Evolutionary conservation across 257 asterid genomes (phyloP).

Genomic region (Solanum neorickii): DNA sequence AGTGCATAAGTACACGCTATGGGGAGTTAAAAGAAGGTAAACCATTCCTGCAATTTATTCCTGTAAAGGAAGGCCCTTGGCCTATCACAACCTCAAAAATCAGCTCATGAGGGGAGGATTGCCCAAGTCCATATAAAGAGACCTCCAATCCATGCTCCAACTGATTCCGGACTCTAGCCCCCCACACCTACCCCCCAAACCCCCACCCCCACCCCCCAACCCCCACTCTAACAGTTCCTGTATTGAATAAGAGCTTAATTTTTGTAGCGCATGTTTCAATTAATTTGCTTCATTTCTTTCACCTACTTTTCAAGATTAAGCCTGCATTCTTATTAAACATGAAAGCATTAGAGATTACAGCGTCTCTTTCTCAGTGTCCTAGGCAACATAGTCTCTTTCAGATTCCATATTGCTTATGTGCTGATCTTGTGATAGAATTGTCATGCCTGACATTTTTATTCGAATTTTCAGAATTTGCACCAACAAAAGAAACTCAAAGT

Average conservation of each 20-base stretch:
- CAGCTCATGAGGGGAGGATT: not conserved
- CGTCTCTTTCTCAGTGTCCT: not conserved
- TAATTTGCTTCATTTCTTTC: not conserved
- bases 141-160: not conserved
- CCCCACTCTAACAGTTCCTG: not conserved
- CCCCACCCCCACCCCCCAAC: too few relatives aligned
- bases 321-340: not conserved
- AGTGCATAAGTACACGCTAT: not conserved
- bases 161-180: not conserved
- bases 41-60: not conserved
- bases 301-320: not conserved
- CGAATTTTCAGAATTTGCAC: constrained; percentile 26
- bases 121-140: not conserved
- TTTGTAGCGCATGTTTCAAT: not conserved
- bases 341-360: not conserved
- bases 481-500: constrained; percentile 20
- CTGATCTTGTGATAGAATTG: not conserved
- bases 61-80: not conserved
- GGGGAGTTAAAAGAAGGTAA: constrained; percentile 27
- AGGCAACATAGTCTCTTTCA: not conserved
- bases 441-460: not conserved
- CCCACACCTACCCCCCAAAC: too few relatives aligned
- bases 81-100: not conserved
- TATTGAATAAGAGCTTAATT: not conserved
- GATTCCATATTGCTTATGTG: not conserved